Evolutionary conservation across 108 stramenopile species (phyloP).

Genomic region (Pelagomonas calceolata): DNA sequence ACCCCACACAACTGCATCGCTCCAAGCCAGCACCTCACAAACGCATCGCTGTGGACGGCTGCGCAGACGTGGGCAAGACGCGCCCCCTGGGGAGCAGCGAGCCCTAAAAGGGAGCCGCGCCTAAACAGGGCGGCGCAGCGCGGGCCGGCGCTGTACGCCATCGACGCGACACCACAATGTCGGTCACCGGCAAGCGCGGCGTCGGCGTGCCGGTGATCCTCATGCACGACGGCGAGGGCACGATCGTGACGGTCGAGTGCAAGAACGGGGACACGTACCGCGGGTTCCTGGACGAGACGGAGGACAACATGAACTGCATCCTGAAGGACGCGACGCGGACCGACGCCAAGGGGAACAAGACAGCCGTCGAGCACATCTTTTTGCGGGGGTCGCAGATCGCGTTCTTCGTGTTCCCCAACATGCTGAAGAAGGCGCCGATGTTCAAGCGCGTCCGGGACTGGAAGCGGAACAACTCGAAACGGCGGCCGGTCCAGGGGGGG

Average conservation of each 20-base stretch:
- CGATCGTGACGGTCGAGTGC: constrained; percentile 42
- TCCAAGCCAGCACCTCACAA: no score
- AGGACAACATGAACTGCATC: constrained; percentile 47
- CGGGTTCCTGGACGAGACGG: constrained; percentile 38
- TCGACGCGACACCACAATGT: no score
- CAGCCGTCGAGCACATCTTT: constrained; percentile 29
- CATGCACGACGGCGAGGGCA: constrained; percentile 47
- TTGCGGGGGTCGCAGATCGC: constrained; percentile 39
- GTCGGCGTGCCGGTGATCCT: constrained; percentile 49
- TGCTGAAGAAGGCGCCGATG: constrained; percentile 41
- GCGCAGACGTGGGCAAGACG: no score
- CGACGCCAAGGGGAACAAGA: constrained; percentile 23
- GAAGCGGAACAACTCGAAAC: constrained; percentile 2
- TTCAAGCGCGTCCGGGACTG: constrained; percentile 39
- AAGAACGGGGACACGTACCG: constrained; percentile 37
- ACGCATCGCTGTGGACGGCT: no score
- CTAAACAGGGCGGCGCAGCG: no score
- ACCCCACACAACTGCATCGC: no score
- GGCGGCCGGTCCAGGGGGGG: not conserved
- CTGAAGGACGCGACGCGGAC: constrained; percentile 38
- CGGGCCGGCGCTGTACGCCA: no score
- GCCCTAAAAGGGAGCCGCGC: no score
- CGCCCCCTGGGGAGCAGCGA: no score
- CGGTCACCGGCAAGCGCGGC: constrained; percentile 1
- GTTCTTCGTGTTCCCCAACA: constrained; percentile 38